Evolutionary conservation across 805 yeast species (phyloP).

Genomic region (Maudiozyma turicensis): DNA sequence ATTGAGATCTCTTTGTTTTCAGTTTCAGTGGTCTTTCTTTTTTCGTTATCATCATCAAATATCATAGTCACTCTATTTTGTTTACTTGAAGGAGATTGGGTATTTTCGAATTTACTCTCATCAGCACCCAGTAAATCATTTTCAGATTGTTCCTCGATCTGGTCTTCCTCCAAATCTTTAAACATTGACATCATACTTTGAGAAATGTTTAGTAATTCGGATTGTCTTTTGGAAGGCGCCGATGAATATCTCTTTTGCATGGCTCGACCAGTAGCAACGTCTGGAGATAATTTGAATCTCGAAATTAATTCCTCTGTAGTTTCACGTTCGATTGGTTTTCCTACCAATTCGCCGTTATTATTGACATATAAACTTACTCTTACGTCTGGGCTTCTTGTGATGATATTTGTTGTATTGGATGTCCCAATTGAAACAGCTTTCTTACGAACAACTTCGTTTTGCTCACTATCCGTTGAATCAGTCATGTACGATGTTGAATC

Average conservation of each 20-base stretch:
- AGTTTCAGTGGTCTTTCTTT: constrained; percentile 3
- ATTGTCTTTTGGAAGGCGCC: background rate
- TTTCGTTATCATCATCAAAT: constrained; percentile 21
- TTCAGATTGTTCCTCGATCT: constrained; percentile 1
- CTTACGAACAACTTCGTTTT: constrained; percentile 18
- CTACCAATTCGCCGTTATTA: constrained; percentile 5
- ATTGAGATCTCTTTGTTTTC: background rate
- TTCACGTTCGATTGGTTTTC: constrained; percentile 19
- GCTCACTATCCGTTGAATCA: constrained; percentile 14
- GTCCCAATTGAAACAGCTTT: constrained; percentile 29
- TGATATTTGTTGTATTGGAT: constrained; percentile 21
- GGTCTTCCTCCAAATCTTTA: constrained; percentile 25
- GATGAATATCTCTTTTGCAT: constrained; percentile 20
- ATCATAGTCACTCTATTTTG: constrained; percentile 23
- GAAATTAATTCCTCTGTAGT: constrained; percentile 29
- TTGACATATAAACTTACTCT: constrained; percentile 26
- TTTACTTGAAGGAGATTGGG: constrained; percentile 1
- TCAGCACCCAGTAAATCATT: constrained; percentile 1
- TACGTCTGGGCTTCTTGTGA: constrained; percentile 25
- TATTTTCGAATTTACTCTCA: background rate
- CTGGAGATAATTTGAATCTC: constrained; percentile 24
- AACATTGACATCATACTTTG: constrained; percentile 24
- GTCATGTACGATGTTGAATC: constrained; percentile 17
- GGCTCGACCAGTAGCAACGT: constrained; percentile 8
- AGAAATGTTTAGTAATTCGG: constrained; percentile 11